Percentiles rank a stretch among this genome's conserved stretches.
phyloP scores from a whole-genome alignment of 1,284 basidiomycete genomes.

The Cryptococcus floricola region DNA sequence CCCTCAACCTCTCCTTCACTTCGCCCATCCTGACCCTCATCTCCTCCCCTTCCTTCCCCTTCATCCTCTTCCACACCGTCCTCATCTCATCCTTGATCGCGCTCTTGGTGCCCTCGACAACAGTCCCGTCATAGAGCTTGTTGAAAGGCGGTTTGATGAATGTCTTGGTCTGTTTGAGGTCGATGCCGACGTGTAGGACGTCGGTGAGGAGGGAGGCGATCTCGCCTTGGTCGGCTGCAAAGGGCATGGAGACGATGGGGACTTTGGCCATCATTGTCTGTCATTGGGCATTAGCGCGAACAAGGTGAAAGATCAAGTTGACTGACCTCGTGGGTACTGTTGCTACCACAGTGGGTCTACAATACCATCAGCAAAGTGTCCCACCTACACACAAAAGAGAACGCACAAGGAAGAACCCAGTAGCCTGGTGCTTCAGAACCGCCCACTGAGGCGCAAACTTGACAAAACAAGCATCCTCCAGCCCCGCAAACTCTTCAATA shows the following conservation, averaged over 20 bases:
- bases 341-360: slow-evolving; percentile 24
- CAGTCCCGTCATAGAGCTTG: slow-evolving; percentile 22
- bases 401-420: too few species aligned
- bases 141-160: slow-evolving; percentile 9
- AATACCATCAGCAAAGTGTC: too few species aligned
- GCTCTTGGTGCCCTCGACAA: slow-evolving; percentile 22
- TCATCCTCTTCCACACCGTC: slow-evolving; percentile 10
- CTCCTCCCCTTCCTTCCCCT: slow-evolving; percentile 15
- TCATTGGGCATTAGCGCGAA: background rate
- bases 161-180: slow-evolving; percentile 1
- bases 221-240: slow-evolving; percentile 27
- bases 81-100: slow-evolving; percentile 26
- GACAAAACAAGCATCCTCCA: slow-evolving; percentile 10
- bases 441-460: slow-evolving; percentile 26
- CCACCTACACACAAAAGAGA: too few species aligned
- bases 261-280: slow-evolving; percentile 15
- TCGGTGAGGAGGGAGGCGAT: slow-evolving; percentile 7
- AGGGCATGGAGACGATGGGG: slow-evolving; percentile 21
- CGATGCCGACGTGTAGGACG: slow-evolving; percentile 14
- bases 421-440: slow-evolving; percentile 7
- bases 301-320: too few species aligned
- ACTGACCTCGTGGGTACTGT: slow-evolving; percentile 18
- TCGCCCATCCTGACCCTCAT: slow-evolving; percentile 19
- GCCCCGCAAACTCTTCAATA: slow-evolving; percentile 11
- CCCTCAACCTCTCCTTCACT: slow-evolving; percentile 7